Percentiles rank a stretch among this genome's conserved stretches.
Evolutionary conservation across 768 basidiomycete genomes (phyloP).

Genomic region (Hericium coralloides): DNA sequence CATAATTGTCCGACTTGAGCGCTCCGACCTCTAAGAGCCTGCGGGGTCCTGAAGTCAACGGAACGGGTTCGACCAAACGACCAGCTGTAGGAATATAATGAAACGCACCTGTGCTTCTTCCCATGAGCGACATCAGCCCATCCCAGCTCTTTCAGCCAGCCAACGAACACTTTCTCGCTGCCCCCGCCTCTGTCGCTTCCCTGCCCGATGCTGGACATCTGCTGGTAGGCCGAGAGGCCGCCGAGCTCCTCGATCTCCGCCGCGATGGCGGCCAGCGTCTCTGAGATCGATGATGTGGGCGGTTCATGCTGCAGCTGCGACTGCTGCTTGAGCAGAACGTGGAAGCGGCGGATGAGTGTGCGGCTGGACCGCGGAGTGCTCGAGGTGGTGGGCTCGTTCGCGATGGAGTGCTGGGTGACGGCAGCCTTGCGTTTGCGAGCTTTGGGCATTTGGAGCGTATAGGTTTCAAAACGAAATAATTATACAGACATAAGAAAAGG

Average conservation of each 20-base stretch:
- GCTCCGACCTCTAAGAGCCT: constrained; percentile 90
- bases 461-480: no score
- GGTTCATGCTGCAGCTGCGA: constrained; percentile 36
- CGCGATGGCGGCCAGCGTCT: constrained; percentile 44
- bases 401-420: not conserved
- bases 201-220: constrained; percentile 77
- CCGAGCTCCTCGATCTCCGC: constrained; percentile 60
- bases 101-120: constrained; percentile 30
- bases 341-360: constrained; percentile 70
- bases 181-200: constrained; percentile 78
- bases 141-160: constrained; percentile 59
- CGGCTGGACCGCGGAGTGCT: constrained; percentile 55
- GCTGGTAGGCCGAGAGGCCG: constrained; percentile 74
- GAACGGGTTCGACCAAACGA: not conserved
- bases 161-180: constrained; percentile 70
- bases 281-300: constrained; percentile 8
- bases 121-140: constrained; percentile 13
- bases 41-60: not conserved
- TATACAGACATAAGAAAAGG: no score
- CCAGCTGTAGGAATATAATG: constrained; percentile 6
- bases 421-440: not conserved
- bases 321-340: constrained; percentile 67
- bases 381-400: constrained; percentile 26
- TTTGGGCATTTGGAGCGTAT: not conserved
- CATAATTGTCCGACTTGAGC: constrained; percentile 76